Evolutionary conservation across 1,284 basidiomycete species (phyloP).

Genomic region (Marasmius sp.): DNA sequence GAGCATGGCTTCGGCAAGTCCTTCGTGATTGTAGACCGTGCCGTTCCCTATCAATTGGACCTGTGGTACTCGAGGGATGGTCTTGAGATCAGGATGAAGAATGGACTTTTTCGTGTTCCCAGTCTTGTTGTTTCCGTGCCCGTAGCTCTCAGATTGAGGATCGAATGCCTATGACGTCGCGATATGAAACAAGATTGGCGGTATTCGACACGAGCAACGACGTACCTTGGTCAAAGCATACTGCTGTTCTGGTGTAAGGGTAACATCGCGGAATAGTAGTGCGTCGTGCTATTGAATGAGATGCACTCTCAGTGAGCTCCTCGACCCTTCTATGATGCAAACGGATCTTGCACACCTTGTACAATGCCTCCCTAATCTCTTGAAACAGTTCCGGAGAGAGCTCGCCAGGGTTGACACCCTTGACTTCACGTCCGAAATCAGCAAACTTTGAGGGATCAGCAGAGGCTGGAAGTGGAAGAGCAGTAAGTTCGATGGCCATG

Average conservation of each 20-base stretch:
- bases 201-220: constrained; percentile 32
- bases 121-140: constrained; percentile 85
- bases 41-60: constrained; percentile 87
- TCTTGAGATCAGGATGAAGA: constrained; percentile 84
- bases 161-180: constrained; percentile 60
- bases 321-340: not conserved
- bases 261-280: constrained; percentile 71
- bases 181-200: not conserved
- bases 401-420: constrained; percentile 44
- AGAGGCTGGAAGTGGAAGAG: constrained; percentile 44
- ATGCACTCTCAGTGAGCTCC: not conserved
- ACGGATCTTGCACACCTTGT: constrained; percentile 48
- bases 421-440: constrained; percentile 49
- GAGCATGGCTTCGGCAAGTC: constrained; percentile 67
- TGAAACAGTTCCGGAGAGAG: constrained; percentile 46
- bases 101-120: constrained; percentile 70
- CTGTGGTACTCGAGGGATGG: constrained; percentile 81
- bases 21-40: constrained; percentile 73
- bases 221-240: constrained; percentile 78
- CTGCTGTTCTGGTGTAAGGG: constrained; percentile 79
- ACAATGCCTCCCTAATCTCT: constrained; percentile 61
- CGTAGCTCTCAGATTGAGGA: constrained; percentile 70
- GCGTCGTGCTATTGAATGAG: constrained; percentile 55
- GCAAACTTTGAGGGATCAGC: constrained; percentile 43
- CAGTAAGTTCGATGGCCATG: constrained; percentile 40